A percentile compares a stretch with the other conserved stretches of the same genome.
These are phyloP conservation scores for Fusarium camptoceras DNA, from an alignment of 2,329 filamentous ascomycete species.

Conservation along the genomic window DNA sequence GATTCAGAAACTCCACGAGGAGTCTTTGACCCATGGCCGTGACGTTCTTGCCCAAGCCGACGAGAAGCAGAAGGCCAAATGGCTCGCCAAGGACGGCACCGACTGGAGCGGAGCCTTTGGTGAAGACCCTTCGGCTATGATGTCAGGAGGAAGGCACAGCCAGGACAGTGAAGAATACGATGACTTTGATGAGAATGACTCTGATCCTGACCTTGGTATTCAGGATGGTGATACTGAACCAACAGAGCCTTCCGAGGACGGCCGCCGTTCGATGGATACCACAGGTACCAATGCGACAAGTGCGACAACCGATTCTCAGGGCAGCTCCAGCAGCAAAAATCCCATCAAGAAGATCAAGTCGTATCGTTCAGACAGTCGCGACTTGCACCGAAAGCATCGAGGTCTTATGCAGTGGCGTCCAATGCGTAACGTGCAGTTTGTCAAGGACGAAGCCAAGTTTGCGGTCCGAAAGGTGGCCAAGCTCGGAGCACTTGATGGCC, in stretches of 20 bases:
- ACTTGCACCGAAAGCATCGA: conserved; percentile 85
- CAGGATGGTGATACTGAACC: conserved; percentile 62
- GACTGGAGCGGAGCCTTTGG: conserved; percentile 93
- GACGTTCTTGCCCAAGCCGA: conserved; percentile 81
- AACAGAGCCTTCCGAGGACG: conserved; percentile 46
- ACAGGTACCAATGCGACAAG: conserved; percentile 47
- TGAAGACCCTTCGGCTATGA: conserved; percentile 71
- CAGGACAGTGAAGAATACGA: conserved; percentile 55
- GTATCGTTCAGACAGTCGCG: conserved; percentile 75
- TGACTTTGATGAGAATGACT: conserved; percentile 54
- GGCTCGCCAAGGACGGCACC: conserved; percentile 82
- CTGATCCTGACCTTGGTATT: conserved; percentile 68
- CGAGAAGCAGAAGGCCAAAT: conserved; percentile 78
- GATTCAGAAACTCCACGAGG: conserved; percentile 81
- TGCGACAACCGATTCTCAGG: conserved; percentile 49
- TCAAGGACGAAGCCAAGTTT: conserved; percentile 86
- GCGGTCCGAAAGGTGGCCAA: conserved; percentile 80
- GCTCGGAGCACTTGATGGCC: conserved; percentile 80
- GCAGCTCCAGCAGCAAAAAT: conserved; percentile 59
- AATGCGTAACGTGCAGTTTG: conserved; percentile 86
- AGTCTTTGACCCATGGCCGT: conserved; percentile 81
- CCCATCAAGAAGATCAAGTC: conserved; percentile 70
- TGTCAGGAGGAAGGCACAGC: conserved; percentile 51
- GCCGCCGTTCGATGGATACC: conserved; percentile 56
- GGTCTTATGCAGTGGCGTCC: conserved; percentile 97